phyloP scores from a whole-genome alignment of 768 basidiomycete genomes.

The Strobilomyces confusus region DNA sequence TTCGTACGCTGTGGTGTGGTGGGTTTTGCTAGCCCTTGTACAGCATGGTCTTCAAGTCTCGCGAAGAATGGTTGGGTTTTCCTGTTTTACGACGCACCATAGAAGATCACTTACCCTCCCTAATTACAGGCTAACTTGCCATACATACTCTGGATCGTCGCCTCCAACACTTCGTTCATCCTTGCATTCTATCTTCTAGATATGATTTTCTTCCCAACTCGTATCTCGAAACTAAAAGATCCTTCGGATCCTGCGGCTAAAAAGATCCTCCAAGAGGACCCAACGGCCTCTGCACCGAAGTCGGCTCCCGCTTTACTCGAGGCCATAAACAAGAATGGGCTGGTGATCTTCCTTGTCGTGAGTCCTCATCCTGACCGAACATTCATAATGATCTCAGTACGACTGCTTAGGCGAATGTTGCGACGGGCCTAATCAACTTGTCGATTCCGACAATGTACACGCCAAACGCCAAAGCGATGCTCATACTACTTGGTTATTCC shows the following conservation, averaged over 20 bases:
- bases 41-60: slow-evolving; percentile 45
- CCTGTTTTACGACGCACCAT: background rate
- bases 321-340: slow-evolving; percentile 78
- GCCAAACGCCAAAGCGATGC: slow-evolving; percentile 50
- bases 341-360: slow-evolving; percentile 79
- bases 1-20: slow-evolving; percentile 78
- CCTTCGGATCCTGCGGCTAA: slow-evolving; percentile 21
- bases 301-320: slow-evolving; percentile 57
- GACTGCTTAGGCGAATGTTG: slow-evolving; percentile 68
- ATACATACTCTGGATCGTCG: slow-evolving; percentile 86
- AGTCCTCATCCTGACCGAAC: slow-evolving; percentile 27
- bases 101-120: background rate
- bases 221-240: slow-evolving; percentile 27
- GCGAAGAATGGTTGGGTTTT: slow-evolving; percentile 51
- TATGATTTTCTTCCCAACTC: slow-evolving; percentile 57
- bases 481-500: slow-evolving; percentile 59
- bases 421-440: slow-evolving; percentile 83
- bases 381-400: background rate
- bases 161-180: slow-evolving; percentile 85
- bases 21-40: slow-evolving; percentile 48
- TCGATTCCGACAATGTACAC: slow-evolving; percentile 79
- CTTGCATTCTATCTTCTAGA: slow-evolving; percentile 79
- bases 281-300: slow-evolving; percentile 12
- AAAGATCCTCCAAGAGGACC: slow-evolving; percentile 25
- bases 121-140: slow-evolving; percentile 70